These are phyloP conservation scores for Aquilaria sinensis DNA, from an alignment of 345 rosid species.

Conservation along the genomic window DNA sequence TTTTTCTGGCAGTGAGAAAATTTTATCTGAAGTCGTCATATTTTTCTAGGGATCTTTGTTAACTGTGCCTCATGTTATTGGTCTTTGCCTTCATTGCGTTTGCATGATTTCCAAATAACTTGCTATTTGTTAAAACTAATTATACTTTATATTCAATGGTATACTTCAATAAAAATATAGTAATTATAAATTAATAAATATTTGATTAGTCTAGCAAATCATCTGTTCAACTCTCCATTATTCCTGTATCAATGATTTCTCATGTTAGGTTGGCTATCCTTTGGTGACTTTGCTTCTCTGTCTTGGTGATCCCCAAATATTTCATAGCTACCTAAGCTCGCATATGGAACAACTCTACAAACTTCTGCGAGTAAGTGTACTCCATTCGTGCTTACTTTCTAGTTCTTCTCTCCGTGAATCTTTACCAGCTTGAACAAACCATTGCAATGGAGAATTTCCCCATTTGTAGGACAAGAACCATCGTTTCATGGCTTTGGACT, in stretches of 20 bases:
- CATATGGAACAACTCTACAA: constrained; percentile 96
- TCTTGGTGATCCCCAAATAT: constrained; percentile 87
- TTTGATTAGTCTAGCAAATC: background rate
- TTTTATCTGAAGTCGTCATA: no score
- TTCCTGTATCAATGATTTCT: constrained; percentile 13
- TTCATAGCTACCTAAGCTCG: constrained; percentile 63
- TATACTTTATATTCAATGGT: no score
- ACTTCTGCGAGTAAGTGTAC: constrained; percentile 74
- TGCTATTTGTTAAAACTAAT: no score
- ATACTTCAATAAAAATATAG: background rate
- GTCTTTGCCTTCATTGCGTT: background rate
- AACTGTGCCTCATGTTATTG: no score
- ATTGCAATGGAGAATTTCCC: background rate
- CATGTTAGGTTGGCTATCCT: constrained; percentile 82
- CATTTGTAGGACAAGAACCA: constrained; percentile 82
- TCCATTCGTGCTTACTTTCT: constrained; percentile 7
- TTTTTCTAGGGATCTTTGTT: no score
- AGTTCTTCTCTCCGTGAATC: background rate
- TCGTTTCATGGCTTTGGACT: constrained; percentile 88
- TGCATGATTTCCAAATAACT: no score
- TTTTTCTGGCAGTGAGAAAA: no score
- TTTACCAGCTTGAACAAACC: no score
- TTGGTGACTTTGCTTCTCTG: constrained; percentile 93
- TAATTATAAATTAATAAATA: no score
- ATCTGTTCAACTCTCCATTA: background rate